These are phyloP conservation scores for Lentinula edodes DNA, from an alignment of 768 basidiomycete genomes.

Conservation along the genomic window DNA sequence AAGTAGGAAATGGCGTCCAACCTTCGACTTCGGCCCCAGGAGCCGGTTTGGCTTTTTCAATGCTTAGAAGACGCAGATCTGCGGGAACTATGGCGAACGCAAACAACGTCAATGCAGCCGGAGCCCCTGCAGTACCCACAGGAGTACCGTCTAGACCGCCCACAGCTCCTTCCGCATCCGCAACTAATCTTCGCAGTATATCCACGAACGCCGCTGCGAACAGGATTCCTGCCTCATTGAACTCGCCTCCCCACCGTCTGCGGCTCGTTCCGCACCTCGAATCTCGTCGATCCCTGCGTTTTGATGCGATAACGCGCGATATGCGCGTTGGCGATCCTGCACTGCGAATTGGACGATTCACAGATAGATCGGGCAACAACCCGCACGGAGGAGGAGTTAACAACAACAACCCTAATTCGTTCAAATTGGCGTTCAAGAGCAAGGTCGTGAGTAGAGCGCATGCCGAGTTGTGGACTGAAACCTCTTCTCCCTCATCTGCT, in stretches of 20 bases:
- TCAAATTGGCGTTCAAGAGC: constrained; percentile 87
- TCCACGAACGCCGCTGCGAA: not conserved
- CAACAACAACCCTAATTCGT: constrained; percentile 24
- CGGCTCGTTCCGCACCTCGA: constrained; percentile 96
- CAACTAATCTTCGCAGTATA: constrained; percentile 11
- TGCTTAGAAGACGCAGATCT: not conserved
- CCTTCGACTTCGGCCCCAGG: not conserved
- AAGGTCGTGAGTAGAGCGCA: constrained; percentile 95
- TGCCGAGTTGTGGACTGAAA: constrained; percentile 88
- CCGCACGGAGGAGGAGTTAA: constrained; percentile 61
- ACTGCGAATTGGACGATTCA: constrained; percentile 91
- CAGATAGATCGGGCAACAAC: constrained; percentile 72
- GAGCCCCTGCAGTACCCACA: not conserved
- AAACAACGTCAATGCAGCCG: not conserved
- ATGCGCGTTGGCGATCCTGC: constrained; percentile 62
- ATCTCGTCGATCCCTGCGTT: constrained; percentile 79
- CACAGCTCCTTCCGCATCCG: not conserved
- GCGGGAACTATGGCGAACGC: not conserved
- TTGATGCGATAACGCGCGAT: constrained; percentile 90
- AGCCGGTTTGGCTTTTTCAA: not conserved
- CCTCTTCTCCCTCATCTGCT: constrained; percentile 20
- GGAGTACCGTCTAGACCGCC: not conserved
- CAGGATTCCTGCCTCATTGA: not conserved
- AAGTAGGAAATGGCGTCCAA: constrained; percentile 7
- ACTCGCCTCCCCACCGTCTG: constrained; percentile 54